Evolutionary conservation across 2,329 filamentous ascomycete genomes (phyloP).

Genomic region (Ophiocordyceps australis): DNA sequence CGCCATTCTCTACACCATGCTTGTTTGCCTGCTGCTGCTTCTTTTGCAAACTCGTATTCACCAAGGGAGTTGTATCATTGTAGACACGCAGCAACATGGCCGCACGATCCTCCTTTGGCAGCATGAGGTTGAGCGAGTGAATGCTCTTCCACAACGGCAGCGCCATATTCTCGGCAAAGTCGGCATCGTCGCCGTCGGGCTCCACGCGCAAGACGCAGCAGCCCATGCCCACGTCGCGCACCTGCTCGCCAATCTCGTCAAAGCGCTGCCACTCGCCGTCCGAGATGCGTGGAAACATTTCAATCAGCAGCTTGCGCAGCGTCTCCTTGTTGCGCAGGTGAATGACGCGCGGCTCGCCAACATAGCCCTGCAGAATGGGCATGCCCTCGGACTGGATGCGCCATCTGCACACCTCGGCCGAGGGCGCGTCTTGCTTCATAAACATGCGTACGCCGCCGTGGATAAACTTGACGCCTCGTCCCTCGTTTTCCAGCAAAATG

Average conservation of each 20-base stretch:
- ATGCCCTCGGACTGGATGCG: conserved; percentile 91
- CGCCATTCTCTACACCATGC: conserved; percentile 5
- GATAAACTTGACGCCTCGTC: conserved; percentile 83
- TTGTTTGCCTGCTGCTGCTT: too few relatives aligned
- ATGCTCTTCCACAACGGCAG: conserved; percentile 89
- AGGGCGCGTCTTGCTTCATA: conserved; percentile 89
- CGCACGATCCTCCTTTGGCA: conserved; percentile 88
- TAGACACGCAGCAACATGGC: conserved; percentile 85
- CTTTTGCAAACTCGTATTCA: conserved; percentile 47
- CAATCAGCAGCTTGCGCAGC: conserved; percentile 63
- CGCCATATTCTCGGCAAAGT: conserved; percentile 61
- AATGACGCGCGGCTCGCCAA: conserved; percentile 61
- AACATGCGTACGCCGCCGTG: conserved; percentile 98
- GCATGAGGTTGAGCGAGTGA: conserved; percentile 85
- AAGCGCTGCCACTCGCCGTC: conserved; percentile 57
- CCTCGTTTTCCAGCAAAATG: conserved; percentile 75
- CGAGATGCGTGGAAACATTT: conserved; percentile 90
- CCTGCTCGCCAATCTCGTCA: conserved; percentile 73
- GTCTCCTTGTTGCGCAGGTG: conserved; percentile 62
- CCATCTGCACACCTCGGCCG: conserved; percentile 76
- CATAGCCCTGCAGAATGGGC: conserved; percentile 78
- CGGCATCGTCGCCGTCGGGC: conserved; percentile 43
- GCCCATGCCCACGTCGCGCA: conserved; percentile 67
- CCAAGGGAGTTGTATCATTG: conserved; percentile 71
- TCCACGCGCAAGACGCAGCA: conserved; percentile 82